Percentiles rank a stretch among this genome's conserved stretches.
phyloP scores from a whole-genome alignment of 306 rosid species.

The Acmispon strigosus region DNA sequence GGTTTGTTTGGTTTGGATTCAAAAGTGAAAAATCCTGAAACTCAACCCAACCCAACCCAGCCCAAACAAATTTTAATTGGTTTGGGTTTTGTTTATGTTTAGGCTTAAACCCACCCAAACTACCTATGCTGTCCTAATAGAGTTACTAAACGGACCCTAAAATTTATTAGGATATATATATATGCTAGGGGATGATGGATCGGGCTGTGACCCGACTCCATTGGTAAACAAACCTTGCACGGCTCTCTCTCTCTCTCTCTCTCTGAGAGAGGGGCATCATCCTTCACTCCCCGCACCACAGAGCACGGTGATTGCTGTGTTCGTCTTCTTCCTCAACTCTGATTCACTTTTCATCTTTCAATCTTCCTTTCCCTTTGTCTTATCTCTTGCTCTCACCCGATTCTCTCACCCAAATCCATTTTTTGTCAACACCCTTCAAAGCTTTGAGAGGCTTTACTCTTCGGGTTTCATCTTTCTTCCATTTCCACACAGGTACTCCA shows the following conservation, averaged over 20 bases:
- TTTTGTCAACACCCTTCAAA: neutral
- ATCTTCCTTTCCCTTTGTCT: neutral
- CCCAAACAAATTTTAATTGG: no score
- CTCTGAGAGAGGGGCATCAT: neutral
- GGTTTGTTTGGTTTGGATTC: no score
- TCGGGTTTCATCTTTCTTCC: no score
- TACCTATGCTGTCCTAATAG: no score
- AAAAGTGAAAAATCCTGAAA: no score
- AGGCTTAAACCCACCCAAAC: no score
- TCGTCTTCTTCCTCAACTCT: neutral
- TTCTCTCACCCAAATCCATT: neutral
- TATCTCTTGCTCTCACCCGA: neutral
- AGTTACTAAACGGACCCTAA: no score
- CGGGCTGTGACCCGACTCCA: conserved; percentile 22
- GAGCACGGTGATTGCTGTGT: neutral
- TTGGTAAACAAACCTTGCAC: conserved; percentile 25
- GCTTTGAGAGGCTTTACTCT: neutral
- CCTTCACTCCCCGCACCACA: neutral
- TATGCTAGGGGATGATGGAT: neutral
- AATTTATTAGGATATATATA: neutral
- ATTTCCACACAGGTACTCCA: neutral
- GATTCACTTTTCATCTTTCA: neutral
- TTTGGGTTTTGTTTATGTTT: no score
- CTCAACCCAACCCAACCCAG: no score
- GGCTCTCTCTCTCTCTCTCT: conserved; percentile 24